Conservation (phyloP, 371 early-diverging fungal genomes). For the Circinella umbellata region DNA sequence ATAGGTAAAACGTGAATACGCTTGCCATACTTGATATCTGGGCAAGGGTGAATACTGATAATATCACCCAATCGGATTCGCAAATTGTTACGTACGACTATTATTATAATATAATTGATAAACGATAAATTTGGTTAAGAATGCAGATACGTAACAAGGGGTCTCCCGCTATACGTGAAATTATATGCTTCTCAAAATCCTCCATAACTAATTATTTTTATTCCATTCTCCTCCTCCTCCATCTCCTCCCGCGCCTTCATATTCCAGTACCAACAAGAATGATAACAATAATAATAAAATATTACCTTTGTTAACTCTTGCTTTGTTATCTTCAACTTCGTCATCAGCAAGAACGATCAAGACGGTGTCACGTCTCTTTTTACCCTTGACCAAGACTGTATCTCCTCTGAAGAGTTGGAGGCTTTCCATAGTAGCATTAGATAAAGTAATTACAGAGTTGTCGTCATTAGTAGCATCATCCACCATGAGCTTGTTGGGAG, state of each 20-base stretch:
- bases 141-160: conserved; percentile 10
- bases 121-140: background rate
- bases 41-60: conserved; percentile 94
- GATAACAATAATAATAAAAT: background rate
- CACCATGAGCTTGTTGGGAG: conserved; percentile 97
- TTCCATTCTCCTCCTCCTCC: background rate
- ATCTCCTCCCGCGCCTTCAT: background rate
- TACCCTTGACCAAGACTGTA: conserved; percentile 97
- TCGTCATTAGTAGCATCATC: conserved; percentile 97
- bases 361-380: conserved; percentile 97
- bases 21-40: conserved; percentile 96
- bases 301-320: conserved; percentile 92
- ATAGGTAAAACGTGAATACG: conserved; percentile 98
- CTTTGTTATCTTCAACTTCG: conserved; percentile 90
- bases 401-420: conserved; percentile 95
- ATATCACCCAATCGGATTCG: conserved; percentile 98
- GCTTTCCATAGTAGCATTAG: conserved; percentile 92
- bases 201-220: no score
- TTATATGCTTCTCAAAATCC: no score
- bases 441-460: conserved; percentile 91
- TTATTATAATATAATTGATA: background rate
- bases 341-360: conserved; percentile 94
- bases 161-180: background rate
- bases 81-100: conserved; percentile 96
- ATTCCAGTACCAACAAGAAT: background rate